Conservation (phyloP, 208 protist genomes). For the Trypanosomatidae sp. region DNA sequence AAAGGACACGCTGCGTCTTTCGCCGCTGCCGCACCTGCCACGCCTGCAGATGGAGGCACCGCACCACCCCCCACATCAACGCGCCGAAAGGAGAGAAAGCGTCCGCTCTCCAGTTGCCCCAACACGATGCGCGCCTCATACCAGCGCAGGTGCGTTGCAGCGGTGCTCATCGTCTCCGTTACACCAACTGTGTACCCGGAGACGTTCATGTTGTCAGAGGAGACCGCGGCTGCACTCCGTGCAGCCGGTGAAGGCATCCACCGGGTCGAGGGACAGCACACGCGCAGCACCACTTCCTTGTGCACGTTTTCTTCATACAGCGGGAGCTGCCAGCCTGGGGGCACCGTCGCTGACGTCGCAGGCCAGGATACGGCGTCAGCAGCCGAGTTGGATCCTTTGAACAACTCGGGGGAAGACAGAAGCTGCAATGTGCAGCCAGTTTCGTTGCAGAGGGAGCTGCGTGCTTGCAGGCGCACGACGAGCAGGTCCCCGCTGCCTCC, state of each 20-base stretch:
- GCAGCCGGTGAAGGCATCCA: constrained; percentile 10
- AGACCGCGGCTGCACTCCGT: neutral
- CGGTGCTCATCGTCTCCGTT: neutral
- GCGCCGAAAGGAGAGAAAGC: constrained; percentile 21
- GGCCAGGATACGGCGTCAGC: neutral
- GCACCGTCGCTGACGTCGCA: constrained; percentile 3
- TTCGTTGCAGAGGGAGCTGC: constrained; percentile 45
- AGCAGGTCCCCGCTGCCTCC: constrained; percentile 35
- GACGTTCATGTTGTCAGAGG: neutral
- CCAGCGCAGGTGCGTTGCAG: constrained; percentile 7
- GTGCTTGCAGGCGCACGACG: constrained; percentile 57
- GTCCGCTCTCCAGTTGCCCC: constrained; percentile 28
- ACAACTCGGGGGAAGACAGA: neutral
- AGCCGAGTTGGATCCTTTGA: neutral
- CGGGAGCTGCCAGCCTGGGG: constrained; percentile 30
- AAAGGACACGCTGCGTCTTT: neutral
- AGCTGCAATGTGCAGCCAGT: constrained; percentile 45
- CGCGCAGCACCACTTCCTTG: constrained; percentile 21
- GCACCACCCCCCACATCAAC: neutral
- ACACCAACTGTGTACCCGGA: neutral
- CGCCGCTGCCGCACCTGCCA: neutral
- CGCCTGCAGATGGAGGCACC: neutral
- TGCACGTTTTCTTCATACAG: constrained; percentile 21
- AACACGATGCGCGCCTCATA: constrained; percentile 29
- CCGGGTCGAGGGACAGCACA: constrained; percentile 23